Evolutionary conservation across 2,329 filamentous ascomycete species (phyloP).

Genomic region (Clathrospora elynae): DNA sequence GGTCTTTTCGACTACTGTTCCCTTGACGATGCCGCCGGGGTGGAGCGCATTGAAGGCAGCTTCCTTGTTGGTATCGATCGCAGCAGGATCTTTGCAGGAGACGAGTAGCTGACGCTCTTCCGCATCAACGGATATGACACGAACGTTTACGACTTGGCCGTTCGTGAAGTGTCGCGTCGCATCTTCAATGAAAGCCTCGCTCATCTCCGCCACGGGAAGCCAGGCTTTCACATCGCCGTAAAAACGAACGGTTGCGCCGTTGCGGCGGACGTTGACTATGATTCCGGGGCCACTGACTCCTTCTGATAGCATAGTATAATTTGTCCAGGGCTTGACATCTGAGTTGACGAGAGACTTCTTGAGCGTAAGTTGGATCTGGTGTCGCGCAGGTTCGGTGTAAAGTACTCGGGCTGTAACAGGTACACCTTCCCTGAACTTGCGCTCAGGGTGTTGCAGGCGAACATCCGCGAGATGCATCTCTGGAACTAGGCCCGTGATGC

Average conservation of each 20-base stretch:
- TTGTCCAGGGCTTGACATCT: slow-evolving; percentile 76
- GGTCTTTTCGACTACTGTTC: slow-evolving; percentile 62
- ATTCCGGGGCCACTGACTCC: slow-evolving; percentile 85
- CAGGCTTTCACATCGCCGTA: slow-evolving; percentile 84
- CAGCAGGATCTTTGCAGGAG: slow-evolving; percentile 87
- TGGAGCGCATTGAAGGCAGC: slow-evolving; percentile 73
- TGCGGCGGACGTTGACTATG: slow-evolving; percentile 76
- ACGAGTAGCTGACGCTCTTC: slow-evolving; percentile 76
- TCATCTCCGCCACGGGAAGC: slow-evolving; percentile 95
- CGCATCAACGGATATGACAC: slow-evolving; percentile 79
- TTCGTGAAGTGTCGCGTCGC: slow-evolving; percentile 85
- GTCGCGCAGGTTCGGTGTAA: slow-evolving; percentile 75
- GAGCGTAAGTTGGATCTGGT: slow-evolving; percentile 82
- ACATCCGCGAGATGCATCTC: slow-evolving; percentile 89
- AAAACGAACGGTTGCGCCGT: slow-evolving; percentile 89
- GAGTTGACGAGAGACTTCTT: slow-evolving; percentile 96
- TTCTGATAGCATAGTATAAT: slow-evolving; percentile 73
- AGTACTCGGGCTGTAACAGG: slow-evolving; percentile 84
- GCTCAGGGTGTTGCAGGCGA: slow-evolving; percentile 87
- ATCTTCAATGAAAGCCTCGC: slow-evolving; percentile 91
- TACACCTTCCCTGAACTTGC: slow-evolving; percentile 89
- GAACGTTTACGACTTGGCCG: slow-evolving; percentile 90
- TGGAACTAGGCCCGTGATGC: slow-evolving; percentile 85
- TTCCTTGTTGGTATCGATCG: slow-evolving; percentile 77
- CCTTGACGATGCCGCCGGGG: slow-evolving; percentile 75